Conservation (phyloP, 2,329 filamentous ascomycete genomes). For the Colletotrichum costaricense region DNA sequence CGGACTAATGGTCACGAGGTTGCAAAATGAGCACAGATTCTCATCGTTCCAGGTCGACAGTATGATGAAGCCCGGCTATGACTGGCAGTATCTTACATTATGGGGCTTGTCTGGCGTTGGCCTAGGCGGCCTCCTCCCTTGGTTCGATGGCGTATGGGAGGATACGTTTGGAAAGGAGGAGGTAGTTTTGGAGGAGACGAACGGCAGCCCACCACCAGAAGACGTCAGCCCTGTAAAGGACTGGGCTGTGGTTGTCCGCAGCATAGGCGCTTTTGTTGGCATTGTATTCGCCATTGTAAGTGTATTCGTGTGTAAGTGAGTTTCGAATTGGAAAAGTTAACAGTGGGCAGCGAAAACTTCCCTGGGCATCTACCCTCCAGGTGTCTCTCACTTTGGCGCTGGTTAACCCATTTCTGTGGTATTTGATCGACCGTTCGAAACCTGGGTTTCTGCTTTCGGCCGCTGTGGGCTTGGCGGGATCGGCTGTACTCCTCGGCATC, state of each 20-base stretch:
- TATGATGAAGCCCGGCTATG: slow-evolving; percentile 54
- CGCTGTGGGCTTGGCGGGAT: slow-evolving; percentile 78
- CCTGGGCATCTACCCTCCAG: slow-evolving; percentile 96
- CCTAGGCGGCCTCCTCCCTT: slow-evolving; percentile 84
- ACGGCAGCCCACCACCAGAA: slow-evolving; percentile 37
- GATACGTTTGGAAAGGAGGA: slow-evolving; percentile 55
- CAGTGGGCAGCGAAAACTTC: slow-evolving; percentile 77
- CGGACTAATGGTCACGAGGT: slow-evolving; percentile 81
- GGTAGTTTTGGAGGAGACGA: slow-evolving; percentile 40
- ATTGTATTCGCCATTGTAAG: slow-evolving; percentile 81
- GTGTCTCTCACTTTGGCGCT: slow-evolving; percentile 89
- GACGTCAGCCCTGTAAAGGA: slow-evolving; percentile 64
- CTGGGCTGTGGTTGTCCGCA: slow-evolving; percentile 75
- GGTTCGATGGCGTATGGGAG: slow-evolving; percentile 83
- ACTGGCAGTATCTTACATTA: slow-evolving; percentile 77
- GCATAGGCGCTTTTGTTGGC: slow-evolving; percentile 70
- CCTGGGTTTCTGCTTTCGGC: slow-evolving; percentile 85
- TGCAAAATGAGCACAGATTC: slow-evolving; percentile 77
- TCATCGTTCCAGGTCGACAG: slow-evolving; percentile 68
- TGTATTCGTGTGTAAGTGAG: slow-evolving; percentile 37
- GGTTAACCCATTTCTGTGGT: slow-evolving; percentile 95
- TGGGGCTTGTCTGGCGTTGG: slow-evolving; percentile 87
- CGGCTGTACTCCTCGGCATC: slow-evolving; percentile 77
- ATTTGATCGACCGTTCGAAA: slow-evolving; percentile 90
- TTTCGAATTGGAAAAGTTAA: slow-evolving; percentile 9